Conservation (phyloP, 2,329 filamentous ascomycete species). For the Sporothrix curviconia region DNA sequence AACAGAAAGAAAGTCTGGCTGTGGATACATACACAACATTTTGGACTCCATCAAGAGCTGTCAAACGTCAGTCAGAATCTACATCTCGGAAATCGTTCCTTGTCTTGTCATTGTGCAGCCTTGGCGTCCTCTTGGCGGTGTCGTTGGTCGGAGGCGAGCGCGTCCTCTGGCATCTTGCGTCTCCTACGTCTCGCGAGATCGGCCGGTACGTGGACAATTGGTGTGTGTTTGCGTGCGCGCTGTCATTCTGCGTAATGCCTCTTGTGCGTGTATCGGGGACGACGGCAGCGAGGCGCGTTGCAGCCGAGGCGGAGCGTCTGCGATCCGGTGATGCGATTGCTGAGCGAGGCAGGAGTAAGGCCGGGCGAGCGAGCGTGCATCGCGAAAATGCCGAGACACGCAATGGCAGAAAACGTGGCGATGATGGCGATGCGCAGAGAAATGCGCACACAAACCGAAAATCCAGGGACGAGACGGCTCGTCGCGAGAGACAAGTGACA, state of each 20-base stretch:
- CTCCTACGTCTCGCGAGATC: neutral
- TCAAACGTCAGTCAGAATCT: conserved; percentile 26
- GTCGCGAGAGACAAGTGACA: conserved; percentile 12
- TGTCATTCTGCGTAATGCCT: neutral
- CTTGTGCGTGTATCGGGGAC: neutral
- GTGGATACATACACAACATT: conserved; percentile 26
- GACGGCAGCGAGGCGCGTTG: neutral
- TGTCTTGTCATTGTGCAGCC: conserved; percentile 1
- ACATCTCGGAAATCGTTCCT: neutral
- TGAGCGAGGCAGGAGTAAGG: no score
- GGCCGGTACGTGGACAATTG: no score
- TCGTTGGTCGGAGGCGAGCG: neutral
- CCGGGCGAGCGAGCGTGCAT: no score
- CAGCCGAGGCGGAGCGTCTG: neutral
- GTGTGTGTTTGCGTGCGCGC: neutral
- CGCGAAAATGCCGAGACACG: neutral
- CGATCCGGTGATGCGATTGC: neutral
- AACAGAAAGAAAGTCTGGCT: no score
- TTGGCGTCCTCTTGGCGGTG: conserved; percentile 11
- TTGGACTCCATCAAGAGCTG: conserved; percentile 30
- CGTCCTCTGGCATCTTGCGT: neutral
- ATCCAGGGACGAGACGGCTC: neutral
- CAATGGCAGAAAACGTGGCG: no score
- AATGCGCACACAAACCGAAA: no score
- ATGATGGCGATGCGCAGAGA: no score